A percentile compares a stretch with the other conserved stretches of the same genome.
Conservation (phyloP, 768 basidiomycete species). For the Tylopilus balloui region DNA sequence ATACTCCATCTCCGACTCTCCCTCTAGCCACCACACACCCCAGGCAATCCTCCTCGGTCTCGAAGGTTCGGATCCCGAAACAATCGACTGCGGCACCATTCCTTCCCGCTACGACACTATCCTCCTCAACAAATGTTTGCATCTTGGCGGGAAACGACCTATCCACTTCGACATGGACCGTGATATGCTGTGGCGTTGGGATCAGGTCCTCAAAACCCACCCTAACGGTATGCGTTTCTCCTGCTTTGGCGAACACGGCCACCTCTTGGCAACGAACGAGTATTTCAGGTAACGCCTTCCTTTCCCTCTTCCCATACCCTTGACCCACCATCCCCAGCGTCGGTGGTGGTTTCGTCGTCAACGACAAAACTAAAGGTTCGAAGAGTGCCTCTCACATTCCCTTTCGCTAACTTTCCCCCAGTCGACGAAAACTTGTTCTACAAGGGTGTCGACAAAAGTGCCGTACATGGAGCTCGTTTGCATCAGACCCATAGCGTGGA, state of each 20-base stretch:
- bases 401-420: constrained; percentile 23
- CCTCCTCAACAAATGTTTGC: constrained; percentile 55
- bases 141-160: constrained; percentile 68
- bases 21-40: constrained; percentile 73
- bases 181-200: constrained; percentile 93
- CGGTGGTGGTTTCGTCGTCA: constrained; percentile 93
- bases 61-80: constrained; percentile 90
- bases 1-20: constrained; percentile 2
- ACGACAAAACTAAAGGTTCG: constrained; percentile 85
- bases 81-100: constrained; percentile 84
- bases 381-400: background rate
- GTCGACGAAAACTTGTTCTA: constrained; percentile 95
- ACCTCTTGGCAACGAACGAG: constrained; percentile 88
- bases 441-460: constrained; percentile 80
- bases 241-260: constrained; percentile 75
- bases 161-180: constrained; percentile 83
- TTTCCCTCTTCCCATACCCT: background rate
- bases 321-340: constrained; percentile 43
- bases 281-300: constrained; percentile 62
- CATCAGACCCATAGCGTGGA: constrained; percentile 55
- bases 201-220: constrained; percentile 83
- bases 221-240: constrained; percentile 94
- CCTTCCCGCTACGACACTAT: constrained; percentile 72
- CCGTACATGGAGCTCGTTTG: constrained; percentile 75
- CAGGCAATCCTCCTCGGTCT: constrained; percentile 82